Evolutionary conservation across 805 yeast species (phyloP).

Genomic region (Huiozyma naganishii): DNA sequence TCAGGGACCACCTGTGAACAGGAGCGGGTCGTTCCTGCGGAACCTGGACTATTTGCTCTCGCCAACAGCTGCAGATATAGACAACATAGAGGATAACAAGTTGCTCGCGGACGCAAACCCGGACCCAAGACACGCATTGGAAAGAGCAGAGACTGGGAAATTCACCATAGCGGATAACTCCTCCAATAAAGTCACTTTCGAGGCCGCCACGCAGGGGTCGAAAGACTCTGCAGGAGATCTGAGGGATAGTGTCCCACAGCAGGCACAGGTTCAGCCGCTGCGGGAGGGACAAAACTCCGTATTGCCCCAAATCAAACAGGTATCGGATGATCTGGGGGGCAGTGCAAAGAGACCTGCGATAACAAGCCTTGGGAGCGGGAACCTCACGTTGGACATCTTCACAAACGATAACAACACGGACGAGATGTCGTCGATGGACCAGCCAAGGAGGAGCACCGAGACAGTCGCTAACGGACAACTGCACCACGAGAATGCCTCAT

Average conservation of each 20-base stretch:
- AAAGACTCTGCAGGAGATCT: background rate
- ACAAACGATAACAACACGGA: slow-evolving; percentile 3
- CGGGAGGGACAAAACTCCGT: slow-evolving; percentile 23
- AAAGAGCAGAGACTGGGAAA: background rate
- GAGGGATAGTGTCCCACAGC: background rate
- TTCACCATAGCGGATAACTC: background rate
- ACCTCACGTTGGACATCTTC: slow-evolving; percentile 33
- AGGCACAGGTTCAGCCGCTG: slow-evolving; percentile 4
- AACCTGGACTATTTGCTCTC: slow-evolving; percentile 28
- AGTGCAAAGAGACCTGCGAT: slow-evolving; percentile 30
- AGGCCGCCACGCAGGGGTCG: background rate
- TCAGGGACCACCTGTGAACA: background rate
- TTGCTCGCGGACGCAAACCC: background rate
- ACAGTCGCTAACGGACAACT: background rate
- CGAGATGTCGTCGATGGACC: background rate
- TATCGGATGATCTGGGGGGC: slow-evolving; percentile 19
- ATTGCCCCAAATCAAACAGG: slow-evolving; percentile 4
- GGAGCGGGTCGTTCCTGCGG: slow-evolving; percentile 26
- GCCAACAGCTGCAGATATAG: background rate
- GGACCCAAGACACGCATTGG: background rate
- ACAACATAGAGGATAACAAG: background rate
- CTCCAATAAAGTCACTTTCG: background rate
- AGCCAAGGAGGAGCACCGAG: background rate
- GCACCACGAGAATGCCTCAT: background rate
- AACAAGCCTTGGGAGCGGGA: slow-evolving; percentile 46